These are phyloP conservation scores for Astrephomene gubernaculifera DNA, from an alignment of 139 green algal species.

Conservation along the genomic window DNA sequence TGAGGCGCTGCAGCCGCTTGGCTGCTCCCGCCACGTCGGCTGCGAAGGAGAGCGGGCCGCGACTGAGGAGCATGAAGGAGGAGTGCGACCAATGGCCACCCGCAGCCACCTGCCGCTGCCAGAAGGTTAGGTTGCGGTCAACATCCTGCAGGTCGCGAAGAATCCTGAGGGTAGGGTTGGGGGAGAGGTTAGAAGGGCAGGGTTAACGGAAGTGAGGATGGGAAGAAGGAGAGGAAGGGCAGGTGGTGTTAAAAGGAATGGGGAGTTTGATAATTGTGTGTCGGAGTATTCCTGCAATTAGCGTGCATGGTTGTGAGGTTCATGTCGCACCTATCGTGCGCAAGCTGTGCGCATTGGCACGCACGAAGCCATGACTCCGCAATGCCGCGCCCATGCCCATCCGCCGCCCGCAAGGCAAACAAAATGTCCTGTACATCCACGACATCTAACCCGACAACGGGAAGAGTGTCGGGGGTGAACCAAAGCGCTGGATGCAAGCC, in stretches of 20 bases:
- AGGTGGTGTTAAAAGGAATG: no score
- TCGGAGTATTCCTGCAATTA: background rate
- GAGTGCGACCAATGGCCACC: conserved; percentile 17
- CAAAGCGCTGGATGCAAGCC: background rate
- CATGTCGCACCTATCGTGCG: conserved; percentile 14
- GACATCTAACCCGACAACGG: conserved; percentile 8
- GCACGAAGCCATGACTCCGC: conserved; percentile 19
- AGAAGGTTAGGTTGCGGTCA: conserved; percentile 40
- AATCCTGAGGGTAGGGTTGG: background rate
- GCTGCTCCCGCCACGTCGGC: conserved; percentile 19
- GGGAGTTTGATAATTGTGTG: no score
- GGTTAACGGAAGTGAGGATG: background rate
- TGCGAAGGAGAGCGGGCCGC: conserved; percentile 25
- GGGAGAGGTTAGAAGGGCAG: background rate
- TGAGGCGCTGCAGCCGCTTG: background rate
- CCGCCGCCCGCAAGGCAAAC: conserved; percentile 1
- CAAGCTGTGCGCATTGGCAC: conserved; percentile 25
- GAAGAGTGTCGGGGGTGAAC: conserved; percentile 19
- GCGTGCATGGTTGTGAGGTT: background rate
- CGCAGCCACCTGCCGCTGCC: conserved; percentile 9
- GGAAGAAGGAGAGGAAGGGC: background rate
- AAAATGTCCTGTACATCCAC: conserved; percentile 4
- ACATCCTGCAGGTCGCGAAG: conserved; percentile 23
- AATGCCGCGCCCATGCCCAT: background rate
- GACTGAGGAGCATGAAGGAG: conserved; percentile 47